Percentiles rank a stretch among this genome's conserved stretches.
Conservation (phyloP, 2,329 filamentous ascomycete genomes). For the Ceratocystis eucalypticola region DNA sequence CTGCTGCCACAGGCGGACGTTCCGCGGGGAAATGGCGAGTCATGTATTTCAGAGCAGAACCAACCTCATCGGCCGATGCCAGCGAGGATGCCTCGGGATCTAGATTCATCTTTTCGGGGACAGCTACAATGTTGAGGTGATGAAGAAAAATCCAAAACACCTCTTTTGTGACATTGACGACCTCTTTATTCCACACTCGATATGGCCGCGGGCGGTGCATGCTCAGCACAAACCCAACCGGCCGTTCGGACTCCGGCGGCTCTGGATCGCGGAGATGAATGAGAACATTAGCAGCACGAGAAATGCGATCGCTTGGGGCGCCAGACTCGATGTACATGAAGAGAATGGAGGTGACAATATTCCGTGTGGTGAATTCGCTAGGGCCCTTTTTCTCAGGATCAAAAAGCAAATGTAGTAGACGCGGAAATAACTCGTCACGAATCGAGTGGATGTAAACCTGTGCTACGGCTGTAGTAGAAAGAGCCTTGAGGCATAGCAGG, state of each 20-base stretch:
- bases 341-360: conserved; percentile 76
- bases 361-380: conserved; percentile 87
- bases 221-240: conserved; percentile 73
- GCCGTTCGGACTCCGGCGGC: conserved; percentile 59
- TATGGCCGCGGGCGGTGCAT: conserved; percentile 84
- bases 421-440: conserved; percentile 70
- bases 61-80: conserved; percentile 30
- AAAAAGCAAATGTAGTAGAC: conserved; percentile 76
- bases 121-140: conserved; percentile 72
- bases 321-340: conserved; percentile 75
- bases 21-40: conserved; percentile 66
- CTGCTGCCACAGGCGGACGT: conserved; percentile 79
- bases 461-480: conserved; percentile 81
- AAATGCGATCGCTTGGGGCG: conserved; percentile 44
- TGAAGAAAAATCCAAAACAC: conserved; percentile 99
- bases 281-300: conserved; percentile 60
- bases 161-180: conserved; percentile 86
- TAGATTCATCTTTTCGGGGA: conserved; percentile 31
- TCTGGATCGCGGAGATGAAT: conserved; percentile 67
- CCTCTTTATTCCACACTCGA: conserved; percentile 86
- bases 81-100: conserved; percentile 24
- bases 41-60: conserved; percentile 38
- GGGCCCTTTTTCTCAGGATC: conserved; percentile 97
- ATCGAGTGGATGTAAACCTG: conserved; percentile 70
- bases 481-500: conserved; percentile 80